Base-by-base conservation (phyloP, 1,139 yeast species). In the Debaryomyces udenii region DNA sequence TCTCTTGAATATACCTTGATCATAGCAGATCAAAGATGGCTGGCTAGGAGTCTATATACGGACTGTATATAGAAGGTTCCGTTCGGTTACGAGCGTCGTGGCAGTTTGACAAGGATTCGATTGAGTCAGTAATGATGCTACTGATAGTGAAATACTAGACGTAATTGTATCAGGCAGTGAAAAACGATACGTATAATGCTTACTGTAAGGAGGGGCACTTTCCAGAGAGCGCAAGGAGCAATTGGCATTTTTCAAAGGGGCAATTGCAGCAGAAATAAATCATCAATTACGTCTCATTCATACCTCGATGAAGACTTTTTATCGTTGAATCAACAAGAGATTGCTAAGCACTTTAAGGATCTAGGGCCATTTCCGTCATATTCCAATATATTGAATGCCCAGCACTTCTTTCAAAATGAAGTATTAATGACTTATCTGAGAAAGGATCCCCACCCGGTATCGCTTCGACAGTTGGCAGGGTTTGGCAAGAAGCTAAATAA, bases 371-470 rank as follows among this genome's bases (percentile, higher is more conserved):
- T 64, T 47, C 78, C 78, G 3, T 56, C 69, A 4, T 69, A 70
- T 44, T 70, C 76, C 41, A 66, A 59, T 44, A 71, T 74, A 35
- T 51, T 78, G 32, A 79, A 76, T 43, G 77, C 78, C 9, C 89
- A 82, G 55, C 98, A 91, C 58, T 93, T 86, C 61, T 90, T 86
- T 59, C 97, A 91, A 55, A 90, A 90, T 58, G 81, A 85, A 18
- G 76, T 88, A 6, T 68, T 91, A 42, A 69, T 83, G 60, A 77
- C 78, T 37, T 90, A 89, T 77, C 61, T 68, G 52, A 69, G 74
- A 43, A 78, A 81, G 48, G 65, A 71, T n/a, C 93, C 96, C 0
- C 89, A 88, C 56, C 96, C 98, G 0, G 95, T 93, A 15, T 85
- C 96, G 1, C 64, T 93, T 22, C 73, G 90, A 44, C 97, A 91